Evolutionary conservation across 2,329 filamentous ascomycete genomes (phyloP), one percentile per base, ranked within the genome.

Genomic region (Sporothrix curviconia): DNA sequence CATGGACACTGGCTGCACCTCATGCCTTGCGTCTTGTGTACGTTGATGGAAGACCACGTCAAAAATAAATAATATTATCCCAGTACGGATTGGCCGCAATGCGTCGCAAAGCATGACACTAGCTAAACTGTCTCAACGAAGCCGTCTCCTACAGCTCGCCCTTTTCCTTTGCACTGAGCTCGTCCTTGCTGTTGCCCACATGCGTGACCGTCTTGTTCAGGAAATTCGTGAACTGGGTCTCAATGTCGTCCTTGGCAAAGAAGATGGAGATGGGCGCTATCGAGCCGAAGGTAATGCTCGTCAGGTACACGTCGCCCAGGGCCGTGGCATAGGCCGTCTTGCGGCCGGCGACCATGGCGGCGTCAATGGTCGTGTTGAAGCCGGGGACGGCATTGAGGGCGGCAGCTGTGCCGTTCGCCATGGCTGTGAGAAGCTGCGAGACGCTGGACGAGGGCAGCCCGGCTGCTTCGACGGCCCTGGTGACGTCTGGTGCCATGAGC

Each of bases 171-270:
- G 32, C 42, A 5, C 25, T 4, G 5, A 32, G n/a, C 44, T 47
- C 44, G 7, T 3, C n/a, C 28, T 47, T 47, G 44, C 17, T 12
- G 44, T 28, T 24, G 24, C 42, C 44, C 4, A 54, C 37, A 15
- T 54, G 51, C 4, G 55, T 22, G 7, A 56, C 55, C 4, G 43
- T 56, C 44, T 56, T 56, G 44, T 56, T 56, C 19, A 56, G 9
- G 28, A 51, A 56, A 36, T 46, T 56, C 14, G 54, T 56, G 17
- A 56, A 56, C 12, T 56, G 25, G 12, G 30, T 9, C n/a, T 56
- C 54, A 17, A 56, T 49, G 36, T 56, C 54, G 15, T 56, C 15
- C 19, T 30, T 47, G 34, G 24, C 54, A 17, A 50, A 56, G 11
- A 47, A 56, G 43, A 40, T 49, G 19, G 43, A 50, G 12, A 56